phyloP scores from a whole-genome alignment of 179 eudicot genomes.

The Spergularia azorica region DNA sequence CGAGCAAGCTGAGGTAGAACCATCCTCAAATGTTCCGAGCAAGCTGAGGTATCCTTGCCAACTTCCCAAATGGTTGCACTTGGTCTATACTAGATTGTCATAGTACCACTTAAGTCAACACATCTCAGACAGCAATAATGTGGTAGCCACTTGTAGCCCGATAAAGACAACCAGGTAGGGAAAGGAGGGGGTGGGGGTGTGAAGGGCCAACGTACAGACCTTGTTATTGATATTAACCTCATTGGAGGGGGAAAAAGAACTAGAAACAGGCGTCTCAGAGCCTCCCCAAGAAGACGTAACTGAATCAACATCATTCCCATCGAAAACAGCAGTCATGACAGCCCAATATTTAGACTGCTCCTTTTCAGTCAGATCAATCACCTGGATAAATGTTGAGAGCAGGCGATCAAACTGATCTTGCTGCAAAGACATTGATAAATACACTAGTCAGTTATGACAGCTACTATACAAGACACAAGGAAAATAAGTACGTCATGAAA shows the following conservation, averaged over 20 bases:
- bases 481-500: background rate
- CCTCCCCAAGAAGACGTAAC: conserved; percentile 38
- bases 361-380: conserved; percentile 72
- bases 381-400: conserved; percentile 86
- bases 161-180: background rate
- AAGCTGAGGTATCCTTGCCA: no score
- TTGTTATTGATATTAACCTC: conserved; percentile 73
- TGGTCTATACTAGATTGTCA: no score
- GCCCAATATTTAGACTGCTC: conserved; percentile 80
- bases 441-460: conserved; percentile 10
- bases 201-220: conserved; percentile 39
- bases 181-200: background rate
- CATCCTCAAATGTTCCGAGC: no score
- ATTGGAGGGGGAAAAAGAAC: conserved; percentile 36
- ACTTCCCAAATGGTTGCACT: no score
- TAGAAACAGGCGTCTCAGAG: conserved; percentile 32
- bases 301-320: conserved; percentile 65
- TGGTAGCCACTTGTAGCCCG: background rate
- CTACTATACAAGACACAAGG: background rate
- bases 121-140: background rate
- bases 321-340: conserved; percentile 77
- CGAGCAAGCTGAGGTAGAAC: no score
- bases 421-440: conserved; percentile 46
- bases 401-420: conserved; percentile 92
- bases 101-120: background rate